A percentile compares a stretch with the other conserved stretches of the same genome.
phyloP scores from a whole-genome alignment of 805 yeast genomes.

The Teunomyces tritomae region DNA sequence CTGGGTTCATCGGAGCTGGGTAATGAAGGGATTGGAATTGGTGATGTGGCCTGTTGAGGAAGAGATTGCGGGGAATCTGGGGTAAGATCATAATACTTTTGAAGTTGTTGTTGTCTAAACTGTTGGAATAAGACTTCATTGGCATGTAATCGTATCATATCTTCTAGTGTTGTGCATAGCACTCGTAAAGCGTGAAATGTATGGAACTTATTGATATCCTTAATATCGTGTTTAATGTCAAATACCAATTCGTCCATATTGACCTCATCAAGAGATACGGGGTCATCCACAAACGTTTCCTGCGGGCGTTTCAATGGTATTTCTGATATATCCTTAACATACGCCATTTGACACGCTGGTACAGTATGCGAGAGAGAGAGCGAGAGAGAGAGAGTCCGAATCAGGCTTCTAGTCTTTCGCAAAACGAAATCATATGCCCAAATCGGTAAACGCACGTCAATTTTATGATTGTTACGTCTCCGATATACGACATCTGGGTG shows the following conservation, averaged over 20 bases:
- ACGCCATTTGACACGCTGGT: not conserved
- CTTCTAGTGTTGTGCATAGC: conserved; percentile 26
- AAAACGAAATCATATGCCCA: too few species aligned
- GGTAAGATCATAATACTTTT: conserved; percentile 10
- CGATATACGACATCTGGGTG: too few species aligned
- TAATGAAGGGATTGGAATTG: not conserved
- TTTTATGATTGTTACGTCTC: not conserved
- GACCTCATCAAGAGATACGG: conserved; percentile 32
- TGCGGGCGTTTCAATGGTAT: conserved; percentile 36
- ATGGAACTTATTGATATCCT: conserved; percentile 35
- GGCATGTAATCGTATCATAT: conserved; percentile 29
- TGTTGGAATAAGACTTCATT: conserved; percentile 19
- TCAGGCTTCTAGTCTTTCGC: too few species aligned
- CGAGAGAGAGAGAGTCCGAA: too few species aligned
- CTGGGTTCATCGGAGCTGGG: not conserved
- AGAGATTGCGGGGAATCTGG: not conserved
- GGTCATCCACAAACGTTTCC: conserved; percentile 43
- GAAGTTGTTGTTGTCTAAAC: conserved; percentile 27
- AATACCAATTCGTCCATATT: conserved; percentile 31
- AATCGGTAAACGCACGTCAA: not conserved
- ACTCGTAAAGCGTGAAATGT: conserved; percentile 33
- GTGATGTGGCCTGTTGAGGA: conserved; percentile 1
- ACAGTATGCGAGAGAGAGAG: too few species aligned
- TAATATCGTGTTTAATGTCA: conserved; percentile 28
- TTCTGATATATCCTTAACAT: conserved; percentile 18